Evolutionary conservation across 139 green algal genomes (phyloP), one percentile per base, ranked within the genome.

Genomic region (Tetraselmis chui): DNA sequence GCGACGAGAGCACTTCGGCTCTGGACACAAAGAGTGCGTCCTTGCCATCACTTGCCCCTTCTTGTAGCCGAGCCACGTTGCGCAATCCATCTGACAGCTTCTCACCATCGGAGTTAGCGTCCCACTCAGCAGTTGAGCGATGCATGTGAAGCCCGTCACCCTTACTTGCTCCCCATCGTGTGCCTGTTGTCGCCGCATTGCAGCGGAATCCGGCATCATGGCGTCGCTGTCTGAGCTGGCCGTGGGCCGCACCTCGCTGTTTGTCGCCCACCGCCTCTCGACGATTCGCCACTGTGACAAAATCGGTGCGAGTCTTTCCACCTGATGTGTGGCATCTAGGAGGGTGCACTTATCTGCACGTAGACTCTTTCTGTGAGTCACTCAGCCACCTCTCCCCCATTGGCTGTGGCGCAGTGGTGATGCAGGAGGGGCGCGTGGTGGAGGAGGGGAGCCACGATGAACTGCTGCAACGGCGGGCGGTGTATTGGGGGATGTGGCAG

Each of bases 261-360:
- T 98, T 89, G 94, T 99, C n/a, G 95, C 96, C 1, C 96, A 99
- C 88, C 87, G 96, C 45, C 45, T 67, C 11, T 67, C 45, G 45
- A 67, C 45, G 11, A 67, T 67, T 18, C 45, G 45, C 11, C 45
- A 67, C 45, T 67, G 45, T 18, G 45, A 67, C 45, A 67, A 67
- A 18, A 67, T 67, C 45, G 45, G 45, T 67, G 45, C 45, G 45
- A 5, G 11, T 18, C 18, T 18, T 18, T 67, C 45, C 45, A 67
- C 45, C 11, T 5, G 45, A 67, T 18, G 5, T 5, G 45, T 25
- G n/a, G n/a, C n/a, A n/a, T n/a, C n/a, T n/a, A n/a, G n/a, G n/a
- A n/a, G n/a, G n/a, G n/a, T n/a, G n/a, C n/a, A n/a, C n/a, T n/a
- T n/a, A n/a, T n/a, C n/a, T n/a, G n/a, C n/a, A n/a, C n/a, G n/a